phyloP scores from a whole-genome alignment of 1,284 basidiomycete species.

The Farysia itapuensis region DNA sequence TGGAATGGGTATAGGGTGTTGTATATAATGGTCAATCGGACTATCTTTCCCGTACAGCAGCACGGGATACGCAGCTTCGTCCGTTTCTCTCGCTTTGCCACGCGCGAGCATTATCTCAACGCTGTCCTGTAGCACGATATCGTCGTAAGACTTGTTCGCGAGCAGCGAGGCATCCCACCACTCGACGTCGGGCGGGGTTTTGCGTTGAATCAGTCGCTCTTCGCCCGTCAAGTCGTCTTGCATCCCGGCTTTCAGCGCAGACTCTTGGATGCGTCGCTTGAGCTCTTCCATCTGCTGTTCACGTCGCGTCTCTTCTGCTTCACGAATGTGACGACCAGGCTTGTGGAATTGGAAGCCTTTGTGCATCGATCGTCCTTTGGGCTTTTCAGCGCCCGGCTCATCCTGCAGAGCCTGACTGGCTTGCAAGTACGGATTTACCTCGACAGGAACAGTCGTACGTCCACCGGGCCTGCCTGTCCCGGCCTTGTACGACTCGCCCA shows the following conservation, averaged over 20 bases:
- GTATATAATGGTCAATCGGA: constrained; percentile 86
- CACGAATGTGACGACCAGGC: constrained; percentile 50
- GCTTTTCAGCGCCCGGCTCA: constrained; percentile 12
- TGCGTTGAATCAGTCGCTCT: constrained; percentile 77
- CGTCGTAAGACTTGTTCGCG: constrained; percentile 76
- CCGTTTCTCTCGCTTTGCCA: constrained; percentile 13
- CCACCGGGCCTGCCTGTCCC: not conserved
- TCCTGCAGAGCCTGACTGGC: constrained; percentile 7
- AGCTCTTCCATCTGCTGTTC: constrained; percentile 79
- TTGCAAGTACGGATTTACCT: constrained; percentile 49
- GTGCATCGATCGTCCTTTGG: constrained; percentile 45
- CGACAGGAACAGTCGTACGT: constrained; percentile 1
- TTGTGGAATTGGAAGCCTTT: constrained; percentile 50
- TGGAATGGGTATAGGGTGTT: constrained; percentile 95
- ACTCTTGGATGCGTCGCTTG: constrained; percentile 88
- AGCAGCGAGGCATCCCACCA: constrained; percentile 97
- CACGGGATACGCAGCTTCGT: constrained; percentile 4
- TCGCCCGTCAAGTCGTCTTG: constrained; percentile 86
- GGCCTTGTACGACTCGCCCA: not conserved
- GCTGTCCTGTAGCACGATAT: constrained; percentile 62
- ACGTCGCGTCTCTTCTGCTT: constrained; percentile 50
- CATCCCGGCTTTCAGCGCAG: constrained; percentile 85
- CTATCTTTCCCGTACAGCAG: constrained; percentile 64
- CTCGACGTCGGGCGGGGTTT: constrained; percentile 82
- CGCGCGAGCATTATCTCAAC: constrained; percentile 66